Evolutionary conservation across 371 early-diverging fungal genomes (phyloP).

Genomic region (Entomophthora muscae): DNA sequence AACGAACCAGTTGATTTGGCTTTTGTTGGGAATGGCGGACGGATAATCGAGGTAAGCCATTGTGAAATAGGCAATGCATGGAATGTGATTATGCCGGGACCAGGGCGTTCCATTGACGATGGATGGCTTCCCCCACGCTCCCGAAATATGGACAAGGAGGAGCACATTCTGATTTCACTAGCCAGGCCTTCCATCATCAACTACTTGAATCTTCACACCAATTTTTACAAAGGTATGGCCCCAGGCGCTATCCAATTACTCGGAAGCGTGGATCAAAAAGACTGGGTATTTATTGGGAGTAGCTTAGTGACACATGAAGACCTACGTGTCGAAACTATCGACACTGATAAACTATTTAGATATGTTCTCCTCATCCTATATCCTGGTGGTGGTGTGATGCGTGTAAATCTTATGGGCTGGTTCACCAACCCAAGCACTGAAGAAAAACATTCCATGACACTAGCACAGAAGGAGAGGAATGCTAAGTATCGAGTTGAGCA

Average conservation of each 20-base stretch:
- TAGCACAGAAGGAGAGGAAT: not conserved
- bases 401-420: not conserved
- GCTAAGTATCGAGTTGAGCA: not conserved
- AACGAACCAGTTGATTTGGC: not conserved
- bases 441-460: not conserved
- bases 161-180: not conserved
- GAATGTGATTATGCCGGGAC: not conserved
- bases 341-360: not conserved
- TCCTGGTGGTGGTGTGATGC: not conserved
- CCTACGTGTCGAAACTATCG: not conserved
- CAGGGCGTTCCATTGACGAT: not conserved
- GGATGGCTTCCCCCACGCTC: not conserved
- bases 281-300: not conserved
- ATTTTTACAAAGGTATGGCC: not conserved
- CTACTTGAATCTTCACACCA: not conserved
- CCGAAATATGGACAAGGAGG: not conserved
- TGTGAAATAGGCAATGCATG: not conserved
- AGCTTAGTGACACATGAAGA: not conserved
- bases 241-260: not conserved
- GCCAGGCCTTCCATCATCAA: not conserved
- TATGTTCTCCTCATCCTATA: not conserved
- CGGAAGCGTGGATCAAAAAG: not conserved
- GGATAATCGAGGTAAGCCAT: not conserved
- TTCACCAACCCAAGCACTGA: not conserved
- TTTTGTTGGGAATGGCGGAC: not conserved